Percentiles rank a stretch among this genome's conserved stretches.
These are phyloP conservation scores for Xerocomus amazonicus DNA, from an alignment of 1,284 basidiomycete genomes.

Conservation along the genomic window DNA sequence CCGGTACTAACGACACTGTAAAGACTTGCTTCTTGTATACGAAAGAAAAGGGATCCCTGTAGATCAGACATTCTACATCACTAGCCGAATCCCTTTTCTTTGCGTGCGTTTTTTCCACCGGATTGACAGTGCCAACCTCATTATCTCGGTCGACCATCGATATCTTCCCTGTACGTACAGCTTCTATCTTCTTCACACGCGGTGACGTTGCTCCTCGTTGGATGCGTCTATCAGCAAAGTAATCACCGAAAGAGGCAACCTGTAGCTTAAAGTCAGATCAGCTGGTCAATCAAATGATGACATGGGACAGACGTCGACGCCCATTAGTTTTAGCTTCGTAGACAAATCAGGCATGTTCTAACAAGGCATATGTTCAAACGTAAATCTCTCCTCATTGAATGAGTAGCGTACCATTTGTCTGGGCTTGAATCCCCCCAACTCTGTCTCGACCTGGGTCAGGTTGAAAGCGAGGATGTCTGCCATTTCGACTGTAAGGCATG, in stretches of 20 bases:
- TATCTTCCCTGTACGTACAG: too few species aligned
- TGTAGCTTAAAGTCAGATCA: constrained; percentile 16
- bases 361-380: constrained; percentile 17
- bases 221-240: constrained; percentile 59
- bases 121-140: constrained; percentile 8
- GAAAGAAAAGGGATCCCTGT: constrained; percentile 68
- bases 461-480: constrained; percentile 76
- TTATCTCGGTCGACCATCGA: too few species aligned
- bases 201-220: background rate
- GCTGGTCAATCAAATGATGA: background rate
- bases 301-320: constrained; percentile 54
- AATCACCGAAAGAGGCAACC: constrained; percentile 75
- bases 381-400: constrained; percentile 28
- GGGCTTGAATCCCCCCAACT: constrained; percentile 43
- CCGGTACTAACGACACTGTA: background rate
- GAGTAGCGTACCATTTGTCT: constrained; percentile 46
- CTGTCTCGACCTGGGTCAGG: constrained; percentile 51
- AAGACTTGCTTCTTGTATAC: constrained; percentile 64
- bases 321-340: constrained; percentile 71
- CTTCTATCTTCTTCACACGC: too few species aligned
- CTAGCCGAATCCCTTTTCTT: constrained; percentile 28
- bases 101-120: constrained; percentile 1
- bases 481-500: constrained; percentile 54
- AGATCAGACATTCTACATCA: constrained; percentile 61
- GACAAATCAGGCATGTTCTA: constrained; percentile 56